These are phyloP conservation scores for Termitomyces sp. DNA, from an alignment of 768 basidiomycete genomes.

Conservation along the genomic window DNA sequence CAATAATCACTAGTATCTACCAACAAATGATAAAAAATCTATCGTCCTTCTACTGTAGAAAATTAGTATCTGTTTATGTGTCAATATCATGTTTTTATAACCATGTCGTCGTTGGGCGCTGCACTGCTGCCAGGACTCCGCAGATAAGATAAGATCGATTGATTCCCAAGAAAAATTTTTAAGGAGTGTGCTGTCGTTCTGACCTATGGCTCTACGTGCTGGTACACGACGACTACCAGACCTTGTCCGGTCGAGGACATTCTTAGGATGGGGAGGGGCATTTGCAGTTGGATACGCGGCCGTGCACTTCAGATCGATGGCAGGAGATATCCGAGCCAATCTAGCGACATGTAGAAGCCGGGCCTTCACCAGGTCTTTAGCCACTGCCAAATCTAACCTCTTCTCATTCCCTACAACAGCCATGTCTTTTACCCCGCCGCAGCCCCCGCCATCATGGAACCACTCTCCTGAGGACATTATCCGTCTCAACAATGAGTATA, in stretches of 20 bases:
- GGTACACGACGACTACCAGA: constrained; percentile 24
- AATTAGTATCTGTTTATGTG: background rate
- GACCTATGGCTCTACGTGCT: constrained; percentile 30
- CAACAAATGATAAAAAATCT: background rate
- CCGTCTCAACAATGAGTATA: constrained; percentile 54
- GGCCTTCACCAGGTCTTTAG: constrained; percentile 25
- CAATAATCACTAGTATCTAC: background rate
- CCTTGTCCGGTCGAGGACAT: constrained; percentile 22
- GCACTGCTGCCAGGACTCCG: too few species aligned
- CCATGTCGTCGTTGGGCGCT: too few species aligned
- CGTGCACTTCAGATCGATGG: constrained; percentile 36
- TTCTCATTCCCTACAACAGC: constrained; percentile 29
- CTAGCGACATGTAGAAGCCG: constrained; percentile 22
- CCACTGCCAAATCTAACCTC: constrained; percentile 27
- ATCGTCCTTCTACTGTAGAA: background rate
- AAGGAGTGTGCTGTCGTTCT: constrained; percentile 5
- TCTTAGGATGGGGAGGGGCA: constrained; percentile 38
- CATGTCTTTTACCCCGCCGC: constrained; percentile 59
- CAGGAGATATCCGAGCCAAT: constrained; percentile 40
- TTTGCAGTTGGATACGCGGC: constrained; percentile 41
- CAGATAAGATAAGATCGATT: constrained; percentile 31
- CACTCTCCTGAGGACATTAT: constrained; percentile 63
- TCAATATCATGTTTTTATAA: too few species aligned
- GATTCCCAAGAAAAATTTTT: constrained; percentile 10
- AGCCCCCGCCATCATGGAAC: constrained; percentile 63